A percentile compares a stretch with the other conserved stretches of the same genome.
These are phyloP conservation scores for Colletotrichum zoysiae DNA, from an alignment of 2,329 filamentous ascomycete species.

Conservation along the genomic window DNA sequence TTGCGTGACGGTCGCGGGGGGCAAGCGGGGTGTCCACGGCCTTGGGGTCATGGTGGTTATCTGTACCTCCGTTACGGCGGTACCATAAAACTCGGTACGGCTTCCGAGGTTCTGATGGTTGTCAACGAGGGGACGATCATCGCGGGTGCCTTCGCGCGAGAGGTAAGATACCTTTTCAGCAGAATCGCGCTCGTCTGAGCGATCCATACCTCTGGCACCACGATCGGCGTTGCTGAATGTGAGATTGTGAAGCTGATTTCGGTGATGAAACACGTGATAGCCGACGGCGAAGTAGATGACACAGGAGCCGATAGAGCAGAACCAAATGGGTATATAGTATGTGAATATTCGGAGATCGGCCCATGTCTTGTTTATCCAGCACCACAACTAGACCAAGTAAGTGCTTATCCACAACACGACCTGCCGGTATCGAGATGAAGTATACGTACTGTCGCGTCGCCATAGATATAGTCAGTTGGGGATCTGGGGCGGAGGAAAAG, in stretches of 20 bases:
- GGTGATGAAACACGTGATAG: constrained; percentile 70
- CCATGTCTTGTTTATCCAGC: constrained; percentile 69
- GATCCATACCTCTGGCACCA: constrained; percentile 51
- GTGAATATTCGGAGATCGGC: constrained; percentile 70
- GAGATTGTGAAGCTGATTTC: constrained; percentile 67
- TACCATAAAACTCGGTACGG: constrained; percentile 58
- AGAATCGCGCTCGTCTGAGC: constrained; percentile 46
- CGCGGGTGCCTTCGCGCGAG: constrained; percentile 1
- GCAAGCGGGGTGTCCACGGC: constrained; percentile 32
- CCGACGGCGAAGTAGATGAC: constrained; percentile 69
- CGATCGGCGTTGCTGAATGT: constrained; percentile 59
- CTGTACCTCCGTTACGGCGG: constrained; percentile 66
- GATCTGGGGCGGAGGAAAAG: constrained; percentile 62
- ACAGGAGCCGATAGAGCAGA: constrained; percentile 67
- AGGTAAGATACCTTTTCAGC: constrained; percentile 51
- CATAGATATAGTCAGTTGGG: constrained; percentile 56
- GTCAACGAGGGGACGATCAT: constrained; percentile 9
- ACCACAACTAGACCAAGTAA: constrained; percentile 64
- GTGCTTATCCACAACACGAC: not conserved
- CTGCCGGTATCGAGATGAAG: not conserved
- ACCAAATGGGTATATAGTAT: constrained; percentile 73
- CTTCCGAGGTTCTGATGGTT: constrained; percentile 45
- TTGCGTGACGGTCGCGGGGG: constrained; percentile 38
- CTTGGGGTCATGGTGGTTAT: constrained; percentile 50
- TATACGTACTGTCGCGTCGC: constrained; percentile 66